phyloP scores from a whole-genome alignment of 2,329 filamentous ascomycete genomes.

The Pestalotiopsis sp. region DNA sequence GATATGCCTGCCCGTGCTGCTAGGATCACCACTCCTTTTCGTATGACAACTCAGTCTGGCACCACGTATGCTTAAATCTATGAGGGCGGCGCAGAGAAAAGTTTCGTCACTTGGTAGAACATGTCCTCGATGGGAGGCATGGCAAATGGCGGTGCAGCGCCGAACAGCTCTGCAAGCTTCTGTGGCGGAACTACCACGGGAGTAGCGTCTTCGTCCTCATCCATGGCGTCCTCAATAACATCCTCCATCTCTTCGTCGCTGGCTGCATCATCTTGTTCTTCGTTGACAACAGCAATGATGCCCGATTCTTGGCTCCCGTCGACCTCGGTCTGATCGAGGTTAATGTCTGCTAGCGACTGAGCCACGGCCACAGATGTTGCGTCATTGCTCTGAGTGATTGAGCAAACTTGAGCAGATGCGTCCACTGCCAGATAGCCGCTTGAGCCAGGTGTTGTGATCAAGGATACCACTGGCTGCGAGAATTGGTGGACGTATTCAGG shows the following conservation, averaged over 20 bases:
- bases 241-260: slow-evolving; percentile 49
- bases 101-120: slow-evolving; percentile 71
- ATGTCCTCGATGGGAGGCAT: slow-evolving; percentile 74
- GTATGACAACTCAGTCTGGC: not conserved
- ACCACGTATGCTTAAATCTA: slow-evolving; percentile 20
- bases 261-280: slow-evolving; percentile 41
- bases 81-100: slow-evolving; percentile 63
- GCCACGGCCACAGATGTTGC: slow-evolving; percentile 54
- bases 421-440: slow-evolving; percentile 79
- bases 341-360: slow-evolving; percentile 58
- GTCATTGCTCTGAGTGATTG: slow-evolving; percentile 61
- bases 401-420: slow-evolving; percentile 73
- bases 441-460: slow-evolving; percentile 65
- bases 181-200: slow-evolving; percentile 68
- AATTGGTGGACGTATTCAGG: slow-evolving; percentile 62
- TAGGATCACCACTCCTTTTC: not conserved
- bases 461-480: slow-evolving; percentile 63
- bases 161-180: slow-evolving; percentile 71
- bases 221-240: slow-evolving; percentile 48
- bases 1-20: not conserved
- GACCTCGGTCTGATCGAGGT: slow-evolving; percentile 41
- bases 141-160: slow-evolving; percentile 69
- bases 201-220: slow-evolving; percentile 53
- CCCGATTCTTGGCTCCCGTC: slow-evolving; percentile 29
- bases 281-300: slow-evolving; percentile 35